Conservation (phyloP, 139 green algal genomes). For the Mychonastes homosphaera region DNA sequence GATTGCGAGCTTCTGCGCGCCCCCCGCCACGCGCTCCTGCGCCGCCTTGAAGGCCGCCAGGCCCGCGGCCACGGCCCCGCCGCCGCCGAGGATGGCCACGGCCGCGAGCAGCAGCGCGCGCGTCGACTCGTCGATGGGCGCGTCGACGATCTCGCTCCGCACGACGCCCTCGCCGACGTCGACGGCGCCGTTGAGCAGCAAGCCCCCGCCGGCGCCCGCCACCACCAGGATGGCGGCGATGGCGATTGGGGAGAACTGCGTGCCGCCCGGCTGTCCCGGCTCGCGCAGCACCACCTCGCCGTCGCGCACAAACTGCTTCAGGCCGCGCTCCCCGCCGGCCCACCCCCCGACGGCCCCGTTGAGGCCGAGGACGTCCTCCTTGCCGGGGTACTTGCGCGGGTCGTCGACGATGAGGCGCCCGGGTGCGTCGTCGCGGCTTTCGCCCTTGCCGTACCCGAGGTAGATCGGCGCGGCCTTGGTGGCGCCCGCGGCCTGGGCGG, state of each 20-base stretch:
- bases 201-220: constrained; percentile 33
- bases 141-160: constrained; percentile 8
- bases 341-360: constrained; percentile 65
- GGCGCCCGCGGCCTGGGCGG: no score
- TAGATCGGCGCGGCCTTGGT: no score
- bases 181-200: constrained; percentile 40
- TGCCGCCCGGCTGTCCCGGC: constrained; percentile 14
- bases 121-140: background rate
- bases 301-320: constrained; percentile 56
- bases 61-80: constrained; percentile 24
- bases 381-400: constrained; percentile 46
- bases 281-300: constrained; percentile 44
- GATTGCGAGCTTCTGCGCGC: constrained; percentile 25
- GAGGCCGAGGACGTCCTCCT: constrained; percentile 46
- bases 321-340: constrained; percentile 66
- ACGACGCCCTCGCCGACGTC: constrained; percentile 35
- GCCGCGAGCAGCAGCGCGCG: background rate
- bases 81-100: constrained; percentile 16
- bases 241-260: constrained; percentile 39
- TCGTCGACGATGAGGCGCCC: constrained; percentile 53
- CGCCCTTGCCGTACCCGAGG: constrained; percentile 38
- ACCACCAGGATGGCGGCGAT: constrained; percentile 40
- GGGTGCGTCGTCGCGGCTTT: constrained; percentile 28
- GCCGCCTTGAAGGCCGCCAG: constrained; percentile 13
- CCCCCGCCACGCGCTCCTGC: constrained; percentile 16